A percentile compares a stretch with the other conserved stretches of the same genome.
Conservation (phyloP, 805 yeast species). For the Kluyveromyces wickerhamii region DNA sequence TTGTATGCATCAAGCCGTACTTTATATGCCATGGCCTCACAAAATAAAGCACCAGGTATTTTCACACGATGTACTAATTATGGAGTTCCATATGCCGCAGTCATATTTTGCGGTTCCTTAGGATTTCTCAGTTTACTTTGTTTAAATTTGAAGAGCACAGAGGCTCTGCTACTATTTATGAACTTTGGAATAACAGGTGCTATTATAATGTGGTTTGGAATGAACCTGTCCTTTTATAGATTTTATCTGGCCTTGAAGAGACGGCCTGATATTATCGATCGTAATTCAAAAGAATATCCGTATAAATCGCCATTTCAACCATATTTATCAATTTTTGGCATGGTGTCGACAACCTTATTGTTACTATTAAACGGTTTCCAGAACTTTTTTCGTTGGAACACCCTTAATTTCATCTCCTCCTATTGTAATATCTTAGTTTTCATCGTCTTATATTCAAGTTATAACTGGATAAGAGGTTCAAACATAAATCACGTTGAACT, state of each 20-base stretch:
- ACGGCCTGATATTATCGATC: slow-evolving; percentile 53
- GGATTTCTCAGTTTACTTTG: slow-evolving; percentile 53
- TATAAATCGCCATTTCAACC: slow-evolving; percentile 63
- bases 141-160: slow-evolving; percentile 47
- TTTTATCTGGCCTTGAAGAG: slow-evolving; percentile 51
- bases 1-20: slow-evolving; percentile 51
- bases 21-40: slow-evolving; percentile 44
- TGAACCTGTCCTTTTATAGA: slow-evolving; percentile 54
- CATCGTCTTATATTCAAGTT: slow-evolving; percentile 40
- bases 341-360: slow-evolving; percentile 40
- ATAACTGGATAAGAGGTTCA: slow-evolving; percentile 49
- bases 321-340: slow-evolving; percentile 50
- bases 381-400: slow-evolving; percentile 52
- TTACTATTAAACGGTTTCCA: slow-evolving; percentile 50
- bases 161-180: slow-evolving; percentile 54
- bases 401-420: slow-evolving; percentile 49
- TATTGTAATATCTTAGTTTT: slow-evolving; percentile 50
- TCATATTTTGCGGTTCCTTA: slow-evolving; percentile 50
- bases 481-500: slow-evolving; percentile 57
- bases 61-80: slow-evolving; percentile 49
- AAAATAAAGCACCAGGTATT: slow-evolving; percentile 49
- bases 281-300: slow-evolving; percentile 56
- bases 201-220: slow-evolving; percentile 66
- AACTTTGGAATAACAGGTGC: slow-evolving; percentile 65
- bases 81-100: slow-evolving; percentile 70